These are phyloP conservation scores for Schizothecium vesticola DNA, from an alignment of 495 filamentous ascomycete genomes.

Conservation along the genomic window DNA sequence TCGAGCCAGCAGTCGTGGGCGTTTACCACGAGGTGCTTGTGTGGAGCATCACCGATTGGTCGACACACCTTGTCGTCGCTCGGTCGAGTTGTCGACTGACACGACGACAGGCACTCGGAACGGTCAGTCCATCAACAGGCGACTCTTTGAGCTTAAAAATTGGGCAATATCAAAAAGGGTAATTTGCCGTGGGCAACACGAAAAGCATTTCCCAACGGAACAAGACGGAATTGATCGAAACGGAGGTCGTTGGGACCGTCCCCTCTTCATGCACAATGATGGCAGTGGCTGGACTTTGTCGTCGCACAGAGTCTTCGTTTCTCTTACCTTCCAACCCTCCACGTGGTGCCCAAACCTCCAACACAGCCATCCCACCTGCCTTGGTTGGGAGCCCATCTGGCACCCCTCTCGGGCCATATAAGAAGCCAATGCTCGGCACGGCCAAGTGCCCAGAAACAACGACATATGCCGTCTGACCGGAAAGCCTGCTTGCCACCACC, in stretches of 20 bases:
- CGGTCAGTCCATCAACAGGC: not conserved
- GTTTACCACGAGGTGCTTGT: not conserved
- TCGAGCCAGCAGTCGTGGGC: not conserved
- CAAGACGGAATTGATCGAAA: not conserved
- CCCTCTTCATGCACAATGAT: constrained; percentile 9
- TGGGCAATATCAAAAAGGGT: not conserved
- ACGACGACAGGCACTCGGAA: not conserved
- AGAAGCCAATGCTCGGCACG: not conserved
- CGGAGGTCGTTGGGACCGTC: not conserved
- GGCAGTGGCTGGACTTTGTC: not conserved
- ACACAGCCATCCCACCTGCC: not conserved
- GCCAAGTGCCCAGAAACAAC: not conserved
- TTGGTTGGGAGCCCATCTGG: not conserved
- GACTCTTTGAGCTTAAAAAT: not conserved
- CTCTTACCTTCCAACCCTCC: not conserved
- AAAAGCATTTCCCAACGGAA: not conserved
- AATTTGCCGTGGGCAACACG: not conserved
- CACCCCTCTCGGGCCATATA: not conserved
- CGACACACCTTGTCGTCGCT: not conserved
- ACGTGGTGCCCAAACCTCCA: constrained; percentile 3
- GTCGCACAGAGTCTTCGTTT: not conserved
- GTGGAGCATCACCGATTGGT: not conserved
- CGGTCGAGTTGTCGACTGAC: not conserved
- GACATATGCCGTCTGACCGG: not conserved
- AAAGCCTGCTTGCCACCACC: not conserved